phyloP scores from a whole-genome alignment of 768 basidiomycete species.

The Suillus cothurnatus region DNA sequence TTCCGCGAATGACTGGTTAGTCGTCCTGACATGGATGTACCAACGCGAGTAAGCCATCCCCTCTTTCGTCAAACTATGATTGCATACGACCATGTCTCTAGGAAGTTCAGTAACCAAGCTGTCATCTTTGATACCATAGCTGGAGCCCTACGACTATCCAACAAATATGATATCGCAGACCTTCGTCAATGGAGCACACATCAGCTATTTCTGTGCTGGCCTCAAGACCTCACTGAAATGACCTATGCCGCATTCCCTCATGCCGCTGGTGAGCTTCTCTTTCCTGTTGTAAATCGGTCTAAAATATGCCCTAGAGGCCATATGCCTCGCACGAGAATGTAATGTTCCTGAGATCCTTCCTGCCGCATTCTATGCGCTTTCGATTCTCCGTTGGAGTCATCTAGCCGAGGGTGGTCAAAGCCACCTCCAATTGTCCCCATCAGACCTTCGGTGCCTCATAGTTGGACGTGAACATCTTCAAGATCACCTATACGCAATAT shows the following conservation, averaged over 20 bases:
- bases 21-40: conserved; percentile 36
- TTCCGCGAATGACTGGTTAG: conserved; percentile 31
- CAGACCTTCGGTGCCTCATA: conserved; percentile 33
- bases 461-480: conserved; percentile 35
- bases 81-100: conserved; percentile 7
- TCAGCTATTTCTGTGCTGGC: conserved; percentile 33
- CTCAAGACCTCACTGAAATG: conserved; percentile 29
- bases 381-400: conserved; percentile 30
- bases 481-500: conserved; percentile 20
- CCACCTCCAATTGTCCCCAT: conserved; percentile 30
- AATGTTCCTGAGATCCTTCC: conserved; percentile 39
- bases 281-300: neutral
- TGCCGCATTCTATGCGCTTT: conserved; percentile 43
- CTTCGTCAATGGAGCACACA: conserved; percentile 29
- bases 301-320: conserved; percentile 30
- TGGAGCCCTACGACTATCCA: conserved; percentile 34
- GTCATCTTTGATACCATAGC: conserved; percentile 29
- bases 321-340: conserved; percentile 37
- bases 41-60: conserved; percentile 29
- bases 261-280: conserved; percentile 31
- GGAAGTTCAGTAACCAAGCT: conserved; percentile 25
- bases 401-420: conserved; percentile 32
- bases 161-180: conserved; percentile 38
- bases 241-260: conserved; percentile 29
- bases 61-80: neutral